These are phyloP conservation scores for Capronia epimyces DNA, from an alignment of 2,329 filamentous ascomycete genomes.

Conservation along the genomic window DNA sequence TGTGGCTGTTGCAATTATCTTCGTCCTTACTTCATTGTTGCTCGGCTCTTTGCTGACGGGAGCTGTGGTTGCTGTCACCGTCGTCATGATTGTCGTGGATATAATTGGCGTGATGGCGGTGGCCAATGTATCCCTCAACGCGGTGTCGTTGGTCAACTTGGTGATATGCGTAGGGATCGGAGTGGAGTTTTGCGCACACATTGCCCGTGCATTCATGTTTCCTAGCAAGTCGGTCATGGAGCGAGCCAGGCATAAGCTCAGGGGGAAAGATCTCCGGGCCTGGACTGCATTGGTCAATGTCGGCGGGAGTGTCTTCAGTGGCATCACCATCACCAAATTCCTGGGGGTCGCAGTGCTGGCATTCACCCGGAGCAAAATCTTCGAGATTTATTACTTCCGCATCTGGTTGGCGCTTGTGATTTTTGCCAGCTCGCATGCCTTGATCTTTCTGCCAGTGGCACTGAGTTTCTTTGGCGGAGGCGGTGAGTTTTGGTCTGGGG, in stretches of 20 bases:
- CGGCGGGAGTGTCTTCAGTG: slow-evolving; percentile 87
- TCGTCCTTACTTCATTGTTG: slow-evolving; percentile 70
- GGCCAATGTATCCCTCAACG: slow-evolving; percentile 83
- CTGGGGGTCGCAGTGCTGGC: slow-evolving; percentile 86
- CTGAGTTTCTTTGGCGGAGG: slow-evolving; percentile 79
- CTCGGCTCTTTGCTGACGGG: slow-evolving; percentile 80
- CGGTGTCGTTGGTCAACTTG: slow-evolving; percentile 89
- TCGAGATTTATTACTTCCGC: slow-evolving; percentile 98
- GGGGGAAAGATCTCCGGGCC: slow-evolving; percentile 74
- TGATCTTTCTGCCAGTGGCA: slow-evolving; percentile 86
- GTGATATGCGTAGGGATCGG: slow-evolving; percentile 96
- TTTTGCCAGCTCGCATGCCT: slow-evolving; percentile 80
- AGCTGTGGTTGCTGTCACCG: slow-evolving; percentile 74
- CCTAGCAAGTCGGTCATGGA: slow-evolving; percentile 78
- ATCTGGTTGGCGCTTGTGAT: slow-evolving; percentile 90
- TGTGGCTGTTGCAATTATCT: slow-evolving; percentile 78
- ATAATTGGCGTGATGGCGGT: slow-evolving; percentile 94
- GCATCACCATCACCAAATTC: slow-evolving; percentile 93
- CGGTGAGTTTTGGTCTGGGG: slow-evolving; percentile 44
- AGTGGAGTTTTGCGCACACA: slow-evolving; percentile 96
- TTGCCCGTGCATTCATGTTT: slow-evolving; percentile 93
- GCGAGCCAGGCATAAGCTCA: slow-evolving; percentile 68
- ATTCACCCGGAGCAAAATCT: slow-evolving; percentile 95
- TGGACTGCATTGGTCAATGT: slow-evolving; percentile 95
- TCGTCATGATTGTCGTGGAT: slow-evolving; percentile 88